Base-by-base conservation (phyloP, 257 asterid genomes). In the Fraxinus americana region DNA sequence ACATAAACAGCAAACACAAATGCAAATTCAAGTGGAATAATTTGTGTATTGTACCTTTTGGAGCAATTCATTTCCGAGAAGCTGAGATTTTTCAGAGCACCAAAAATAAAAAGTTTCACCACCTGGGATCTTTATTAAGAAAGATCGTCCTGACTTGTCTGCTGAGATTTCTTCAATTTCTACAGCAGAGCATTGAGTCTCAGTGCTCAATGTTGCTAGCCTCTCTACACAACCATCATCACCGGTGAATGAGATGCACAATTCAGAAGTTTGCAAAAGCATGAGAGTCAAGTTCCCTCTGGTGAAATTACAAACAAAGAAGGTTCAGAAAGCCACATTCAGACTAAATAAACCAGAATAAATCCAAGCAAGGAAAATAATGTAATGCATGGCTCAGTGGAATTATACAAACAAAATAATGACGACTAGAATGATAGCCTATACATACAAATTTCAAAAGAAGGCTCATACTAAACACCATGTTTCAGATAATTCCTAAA, bases 121-220 rank as follows among this genome's bases (percentile, higher is more conserved):
- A 63, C 77, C 91, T n/a, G 89, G 72, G 78, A 83, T 85, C 80
- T 83, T 88, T 14, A 91, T 74, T 29, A 78, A 78, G 80, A 96
- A 93, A 75, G 98, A 96, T 75, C 97, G 88, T 57, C 97, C 98
- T 75, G 97, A 93, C 65, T 76, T 79, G 86, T 96, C 99, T n/a
- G 90, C 89, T 63, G 86, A 74, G 70, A 96, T 90, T 78, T 82
- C 92, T 80, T 86, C 87, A 50, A 96, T 88, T 79, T 88, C 89
- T 45, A 90, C 70, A 19, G 76, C 81, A 59, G 84, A 81, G 81
- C 79, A 72, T 32, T 85, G 82, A 68, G 84, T 74, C 75, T 82
- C 87, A 14, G 83, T 52, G 78, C 88, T 81, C 81, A 87, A 77
- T 65, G 96, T 90, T 66, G 87, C 82, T 59, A 95, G 83, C 79